A percentile compares a stretch with the other conserved stretches of the same genome.
Evolutionary conservation across 441 rosid species (phyloP).

Genomic region (Pelargonium citronellum): DNA sequence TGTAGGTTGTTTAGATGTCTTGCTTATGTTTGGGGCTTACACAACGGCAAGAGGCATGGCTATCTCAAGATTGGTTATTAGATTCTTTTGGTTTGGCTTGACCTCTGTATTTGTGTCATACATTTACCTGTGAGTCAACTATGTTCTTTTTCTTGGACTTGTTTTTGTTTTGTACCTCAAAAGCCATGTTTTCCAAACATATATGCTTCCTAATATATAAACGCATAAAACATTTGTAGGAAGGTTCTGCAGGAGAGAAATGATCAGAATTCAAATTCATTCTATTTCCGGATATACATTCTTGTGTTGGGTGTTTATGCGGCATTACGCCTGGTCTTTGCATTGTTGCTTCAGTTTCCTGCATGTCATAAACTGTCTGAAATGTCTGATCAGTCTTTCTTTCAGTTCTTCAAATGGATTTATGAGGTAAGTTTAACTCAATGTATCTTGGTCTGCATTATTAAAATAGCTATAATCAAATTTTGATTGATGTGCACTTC

Average conservation of each 20-base stretch:
- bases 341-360: conserved; percentile 65
- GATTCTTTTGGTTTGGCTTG: conserved; percentile 85
- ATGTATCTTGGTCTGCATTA: conserved; percentile 12
- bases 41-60: conserved; percentile 97
- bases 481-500: conserved; percentile 10
- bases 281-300: conserved; percentile 76
- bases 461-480: background rate
- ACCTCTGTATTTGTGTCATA: conserved; percentile 68
- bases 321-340: conserved; percentile 66
- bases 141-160: conserved; percentile 7
- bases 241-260: conserved; percentile 70
- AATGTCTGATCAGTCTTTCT: conserved; percentile 88
- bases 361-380: conserved; percentile 87
- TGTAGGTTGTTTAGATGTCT: conserved; percentile 80
- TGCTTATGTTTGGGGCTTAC: conserved; percentile 96
- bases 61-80: conserved; percentile 85
- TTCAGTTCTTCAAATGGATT: conserved; percentile 99
- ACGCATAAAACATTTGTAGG: conserved; percentile 43
- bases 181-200: background rate
- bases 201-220: conserved; percentile 8
- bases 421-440: conserved; percentile 60
- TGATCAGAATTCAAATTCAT: conserved; percentile 50
- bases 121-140: conserved; percentile 65
- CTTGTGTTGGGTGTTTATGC: conserved; percentile 87
- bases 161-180: background rate